phyloP scores from a whole-genome alignment of 2,329 filamentous ascomycete genomes.

The Colletotrichum echinochloae region DNA sequence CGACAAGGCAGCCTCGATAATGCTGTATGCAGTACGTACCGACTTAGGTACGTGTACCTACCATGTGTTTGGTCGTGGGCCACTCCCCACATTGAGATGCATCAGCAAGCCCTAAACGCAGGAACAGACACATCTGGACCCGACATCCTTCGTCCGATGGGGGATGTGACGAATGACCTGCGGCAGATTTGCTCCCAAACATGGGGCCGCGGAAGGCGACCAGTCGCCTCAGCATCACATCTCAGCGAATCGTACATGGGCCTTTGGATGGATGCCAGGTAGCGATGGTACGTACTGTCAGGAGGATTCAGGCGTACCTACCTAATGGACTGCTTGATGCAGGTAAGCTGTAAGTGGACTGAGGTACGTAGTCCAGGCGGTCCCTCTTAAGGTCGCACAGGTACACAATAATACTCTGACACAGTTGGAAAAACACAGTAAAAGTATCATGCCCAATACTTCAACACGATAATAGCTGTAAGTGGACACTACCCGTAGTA shows the following conservation, averaged over 20 bases:
- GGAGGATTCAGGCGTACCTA: background rate
- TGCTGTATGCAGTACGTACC: background rate
- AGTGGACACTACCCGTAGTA: background rate
- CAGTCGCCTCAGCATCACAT: conserved; percentile 32
- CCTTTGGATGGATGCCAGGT: conserved; percentile 21
- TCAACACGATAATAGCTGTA: too few relatives aligned
- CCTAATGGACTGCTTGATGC: too few relatives aligned
- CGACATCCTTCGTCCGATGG: conserved; percentile 33
- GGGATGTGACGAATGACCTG: conserved; percentile 35
- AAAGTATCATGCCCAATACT: too few relatives aligned
- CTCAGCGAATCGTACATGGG: conserved; percentile 31
- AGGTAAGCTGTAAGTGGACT: too few relatives aligned
- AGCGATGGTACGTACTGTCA: conserved; percentile 22
- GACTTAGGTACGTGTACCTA: too few relatives aligned
- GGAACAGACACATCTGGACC: conserved; percentile 36
- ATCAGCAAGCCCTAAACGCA: conserved; percentile 39
- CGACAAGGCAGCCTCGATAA: conserved; percentile 31
- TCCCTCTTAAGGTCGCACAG: too few relatives aligned
- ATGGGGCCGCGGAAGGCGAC: conserved; percentile 27
- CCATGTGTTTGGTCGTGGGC: conserved; percentile 16
- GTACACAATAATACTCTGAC: too few relatives aligned
- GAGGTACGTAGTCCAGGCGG: too few relatives aligned
- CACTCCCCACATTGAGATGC: conserved; percentile 23
- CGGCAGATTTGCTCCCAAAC: conserved; percentile 30
- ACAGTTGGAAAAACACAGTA: too few relatives aligned